phyloP scores from a whole-genome alignment of 768 basidiomycete species.

The Phaeotremella skinneri region DNA sequence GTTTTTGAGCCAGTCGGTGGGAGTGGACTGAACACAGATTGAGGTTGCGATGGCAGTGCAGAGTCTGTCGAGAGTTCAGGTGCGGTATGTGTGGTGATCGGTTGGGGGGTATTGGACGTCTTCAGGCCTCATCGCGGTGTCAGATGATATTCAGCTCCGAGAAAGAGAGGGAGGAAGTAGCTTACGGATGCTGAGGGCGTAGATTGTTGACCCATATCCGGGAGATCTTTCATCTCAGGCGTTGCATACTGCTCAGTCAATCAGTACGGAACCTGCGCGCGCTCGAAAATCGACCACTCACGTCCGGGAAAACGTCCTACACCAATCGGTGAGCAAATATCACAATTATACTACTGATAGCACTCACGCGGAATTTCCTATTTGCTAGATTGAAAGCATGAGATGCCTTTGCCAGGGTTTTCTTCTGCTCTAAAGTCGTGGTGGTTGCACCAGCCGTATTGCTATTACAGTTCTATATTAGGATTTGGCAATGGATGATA shows the following conservation, averaged over 20 bases:
- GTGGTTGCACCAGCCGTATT: conserved; percentile 93
- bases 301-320: conserved; percentile 81
- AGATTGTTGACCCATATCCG: conserved; percentile 73
- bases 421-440: conserved; percentile 75
- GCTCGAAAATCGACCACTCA: conserved; percentile 53
- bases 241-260: conserved; percentile 64
- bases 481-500: background rate
- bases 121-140: conserved; percentile 15
- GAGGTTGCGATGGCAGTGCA: too few species aligned
- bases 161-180: background rate
- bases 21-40: too few species aligned
- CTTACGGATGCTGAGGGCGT: conserved; percentile 37
- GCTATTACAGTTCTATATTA: conserved; percentile 23
- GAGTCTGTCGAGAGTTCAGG: too few species aligned
- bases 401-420: conserved; percentile 68
- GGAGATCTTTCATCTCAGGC: conserved; percentile 66
- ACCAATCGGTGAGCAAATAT: background rate
- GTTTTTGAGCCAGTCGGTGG: too few species aligned
- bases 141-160: conserved; percentile 5
- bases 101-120: background rate
- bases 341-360: background rate
- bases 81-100: background rate
- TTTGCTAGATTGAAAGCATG: conserved; percentile 82
- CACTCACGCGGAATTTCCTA: conserved; percentile 63
- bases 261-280: background rate